A percentile compares a stretch with the other conserved stretches of the same genome.
These are phyloP conservation scores for Fusarium verticillioides DNA, from an alignment of 2,329 filamentous ascomycete genomes.

Conservation along the genomic window DNA sequence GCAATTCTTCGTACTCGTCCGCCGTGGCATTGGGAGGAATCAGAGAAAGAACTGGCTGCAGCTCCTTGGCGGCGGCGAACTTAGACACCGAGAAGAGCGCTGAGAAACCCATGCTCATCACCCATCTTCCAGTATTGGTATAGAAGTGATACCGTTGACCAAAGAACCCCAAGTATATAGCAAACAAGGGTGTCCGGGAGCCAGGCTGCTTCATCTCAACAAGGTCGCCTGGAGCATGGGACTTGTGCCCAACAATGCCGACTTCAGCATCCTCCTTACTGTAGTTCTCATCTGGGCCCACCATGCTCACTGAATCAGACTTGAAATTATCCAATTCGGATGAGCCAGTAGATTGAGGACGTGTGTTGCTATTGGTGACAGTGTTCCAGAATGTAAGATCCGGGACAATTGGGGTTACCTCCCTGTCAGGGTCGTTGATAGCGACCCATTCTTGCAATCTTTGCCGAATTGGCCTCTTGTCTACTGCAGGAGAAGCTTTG, in stretches of 20 bases:
- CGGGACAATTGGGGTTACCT: slow-evolving; percentile 22
- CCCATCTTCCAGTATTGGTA: slow-evolving; percentile 62
- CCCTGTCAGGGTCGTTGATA: slow-evolving; percentile 4
- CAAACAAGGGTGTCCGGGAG: slow-evolving; percentile 61
- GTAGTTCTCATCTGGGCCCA: slow-evolving; percentile 44
- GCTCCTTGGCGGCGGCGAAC: slow-evolving; percentile 56
- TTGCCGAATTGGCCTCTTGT: slow-evolving; percentile 36
- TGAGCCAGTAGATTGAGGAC: slow-evolving; percentile 50
- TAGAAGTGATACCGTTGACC: slow-evolving; percentile 66
- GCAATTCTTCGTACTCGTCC: slow-evolving; percentile 49
- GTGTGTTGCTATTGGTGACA: slow-evolving; percentile 48
- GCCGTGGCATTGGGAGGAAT: slow-evolving; percentile 45
- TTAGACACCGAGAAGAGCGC: slow-evolving; percentile 62
- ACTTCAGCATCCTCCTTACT: slow-evolving; percentile 42
- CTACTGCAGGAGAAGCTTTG: background rate
- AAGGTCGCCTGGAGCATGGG: slow-evolving; percentile 59
- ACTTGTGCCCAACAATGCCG: slow-evolving; percentile 41
- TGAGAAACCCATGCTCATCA: slow-evolving; percentile 54
- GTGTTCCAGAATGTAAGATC: slow-evolving; percentile 43
- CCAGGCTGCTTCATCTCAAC: slow-evolving; percentile 58
- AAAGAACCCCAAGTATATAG: slow-evolving; percentile 63
- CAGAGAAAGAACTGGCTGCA: slow-evolving; percentile 52
- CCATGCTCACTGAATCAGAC: slow-evolving; percentile 37
- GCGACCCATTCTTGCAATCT: slow-evolving; percentile 38
- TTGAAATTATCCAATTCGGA: slow-evolving; percentile 47